Evolutionary conservation across 2,329 filamentous ascomycete genomes (phyloP).

Genomic region (Parascedosporium putredinis): DNA sequence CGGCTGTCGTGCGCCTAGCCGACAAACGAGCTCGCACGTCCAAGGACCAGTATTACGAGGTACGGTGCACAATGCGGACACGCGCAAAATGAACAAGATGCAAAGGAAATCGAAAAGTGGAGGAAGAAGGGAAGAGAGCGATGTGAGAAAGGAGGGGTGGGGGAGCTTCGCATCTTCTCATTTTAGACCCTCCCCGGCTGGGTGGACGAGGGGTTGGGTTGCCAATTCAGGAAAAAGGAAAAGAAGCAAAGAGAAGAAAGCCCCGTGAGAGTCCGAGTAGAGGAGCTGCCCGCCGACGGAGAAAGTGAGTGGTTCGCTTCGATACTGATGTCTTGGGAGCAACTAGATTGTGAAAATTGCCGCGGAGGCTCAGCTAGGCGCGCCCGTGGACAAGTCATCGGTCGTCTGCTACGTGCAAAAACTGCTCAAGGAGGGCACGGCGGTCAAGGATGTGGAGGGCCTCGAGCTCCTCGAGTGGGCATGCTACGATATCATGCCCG

Average conservation of each 20-base stretch:
- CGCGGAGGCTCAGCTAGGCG: constrained; percentile 42
- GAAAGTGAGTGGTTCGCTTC: too few species aligned
- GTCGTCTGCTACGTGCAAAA: constrained; percentile 34
- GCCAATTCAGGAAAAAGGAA: too few species aligned
- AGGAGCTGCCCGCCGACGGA: too few species aligned
- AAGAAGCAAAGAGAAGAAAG: too few species aligned
- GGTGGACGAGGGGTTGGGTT: too few species aligned
- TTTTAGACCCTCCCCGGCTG: too few species aligned
- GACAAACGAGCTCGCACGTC: constrained; percentile 37
- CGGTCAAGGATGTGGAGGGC: constrained; percentile 37
- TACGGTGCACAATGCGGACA: constrained; percentile 20
- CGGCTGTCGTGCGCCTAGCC: constrained; percentile 37
- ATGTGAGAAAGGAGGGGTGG: too few species aligned
- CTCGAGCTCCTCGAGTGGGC: constrained; percentile 48
- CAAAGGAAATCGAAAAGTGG: too few species aligned
- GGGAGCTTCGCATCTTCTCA: too few species aligned
- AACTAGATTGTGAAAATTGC: constrained; percentile 28
- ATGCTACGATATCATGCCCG: constrained; percentile 24
- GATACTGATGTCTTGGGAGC: not conserved
- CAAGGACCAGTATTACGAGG: constrained; percentile 47
- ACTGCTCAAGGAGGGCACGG: constrained; percentile 34
- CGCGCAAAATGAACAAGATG: too few species aligned
- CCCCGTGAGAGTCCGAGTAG: too few species aligned
- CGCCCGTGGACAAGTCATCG: constrained; percentile 32
- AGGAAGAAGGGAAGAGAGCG: too few species aligned